phyloP scores from a whole-genome alignment of 2,329 filamentous ascomycete genomes.

The Zalaria obscura region DNA sequence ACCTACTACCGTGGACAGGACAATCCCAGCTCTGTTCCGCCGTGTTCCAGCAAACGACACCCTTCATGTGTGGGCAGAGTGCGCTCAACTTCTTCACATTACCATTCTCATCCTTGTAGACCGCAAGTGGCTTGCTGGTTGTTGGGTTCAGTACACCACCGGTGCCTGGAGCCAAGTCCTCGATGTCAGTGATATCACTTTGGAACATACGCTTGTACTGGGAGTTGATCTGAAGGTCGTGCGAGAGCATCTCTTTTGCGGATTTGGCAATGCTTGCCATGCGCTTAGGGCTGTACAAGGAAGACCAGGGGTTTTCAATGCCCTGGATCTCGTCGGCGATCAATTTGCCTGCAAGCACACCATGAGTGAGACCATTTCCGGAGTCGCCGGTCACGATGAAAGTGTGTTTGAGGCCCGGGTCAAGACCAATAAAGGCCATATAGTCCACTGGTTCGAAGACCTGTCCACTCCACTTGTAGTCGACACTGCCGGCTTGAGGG shows the following conservation, averaged over 20 bases:
- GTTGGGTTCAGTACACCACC: constrained; percentile 40
- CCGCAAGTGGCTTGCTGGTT: constrained; percentile 33
- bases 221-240: constrained; percentile 41
- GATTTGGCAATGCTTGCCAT: constrained; percentile 30
- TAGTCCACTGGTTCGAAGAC: constrained; percentile 41
- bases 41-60: constrained; percentile 42
- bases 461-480: constrained; percentile 45
- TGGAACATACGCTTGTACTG: constrained; percentile 42
- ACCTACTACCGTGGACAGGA: constrained; percentile 31
- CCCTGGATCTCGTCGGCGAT: constrained; percentile 41
- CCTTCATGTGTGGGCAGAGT: constrained; percentile 42
- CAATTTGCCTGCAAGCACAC: constrained; percentile 36
- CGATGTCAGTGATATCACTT: constrained; percentile 42
- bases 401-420: constrained; percentile 36
- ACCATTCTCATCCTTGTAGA: constrained; percentile 42
- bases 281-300: constrained; percentile 37
- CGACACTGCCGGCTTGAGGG: constrained; percentile 31
- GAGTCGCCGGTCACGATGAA: constrained; percentile 44
- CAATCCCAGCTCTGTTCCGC: constrained; percentile 42
- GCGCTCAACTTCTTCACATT: constrained; percentile 37
- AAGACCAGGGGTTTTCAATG: constrained; percentile 34
- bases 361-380: constrained; percentile 43
- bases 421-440: constrained; percentile 42
- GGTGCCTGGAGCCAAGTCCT: constrained; percentile 34
- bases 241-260: constrained; percentile 29